A percentile compares a stretch with the other conserved stretches of the same genome.
phyloP scores from a whole-genome alignment of 208 protist genomes.

The Wallacemonas sp. region DNA sequence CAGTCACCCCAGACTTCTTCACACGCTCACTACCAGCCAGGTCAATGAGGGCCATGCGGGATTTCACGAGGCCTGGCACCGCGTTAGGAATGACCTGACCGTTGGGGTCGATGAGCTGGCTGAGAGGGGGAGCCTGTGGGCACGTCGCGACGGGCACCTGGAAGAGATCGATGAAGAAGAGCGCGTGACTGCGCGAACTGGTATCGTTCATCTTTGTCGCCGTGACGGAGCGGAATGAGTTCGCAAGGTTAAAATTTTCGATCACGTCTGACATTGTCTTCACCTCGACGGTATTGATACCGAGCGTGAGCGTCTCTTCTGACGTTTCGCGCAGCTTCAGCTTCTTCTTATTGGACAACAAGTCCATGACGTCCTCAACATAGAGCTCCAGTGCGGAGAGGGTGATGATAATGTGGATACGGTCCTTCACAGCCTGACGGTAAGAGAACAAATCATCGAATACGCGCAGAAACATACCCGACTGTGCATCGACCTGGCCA shows the following conservation, averaged over 20 bases:
- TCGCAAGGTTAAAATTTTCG: constrained; percentile 71
- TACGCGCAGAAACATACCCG: constrained; percentile 84
- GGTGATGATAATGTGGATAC: constrained; percentile 66
- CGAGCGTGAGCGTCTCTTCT: constrained; percentile 67
- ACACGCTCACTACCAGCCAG: constrained; percentile 94
- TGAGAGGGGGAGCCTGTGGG: constrained; percentile 29
- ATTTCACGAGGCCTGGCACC: constrained; percentile 79
- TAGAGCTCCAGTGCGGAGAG: constrained; percentile 89
- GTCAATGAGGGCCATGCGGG: constrained; percentile 95
- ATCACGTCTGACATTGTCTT: constrained; percentile 70
- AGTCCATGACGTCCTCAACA: constrained; percentile 86
- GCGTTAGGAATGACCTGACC: constrained; percentile 32
- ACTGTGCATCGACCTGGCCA: constrained; percentile 40
- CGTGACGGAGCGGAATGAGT: constrained; percentile 71
- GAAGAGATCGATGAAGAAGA: constrained; percentile 91
- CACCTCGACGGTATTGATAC: constrained; percentile 70
- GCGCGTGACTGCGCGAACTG: constrained; percentile 88
- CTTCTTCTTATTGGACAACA: constrained; percentile 78
- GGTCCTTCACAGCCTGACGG: constrained; percentile 31
- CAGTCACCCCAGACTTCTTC: constrained; percentile 86
- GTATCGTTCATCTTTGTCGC: constrained; percentile 91
- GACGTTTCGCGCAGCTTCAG: constrained; percentile 80
- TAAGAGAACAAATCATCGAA: constrained; percentile 88
- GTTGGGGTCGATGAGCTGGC: constrained; percentile 55
- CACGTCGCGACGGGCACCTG: constrained; percentile 46